Percentiles rank a stretch among this genome's conserved stretches.
phyloP scores from a whole-genome alignment of 805 yeast species.

The Cyberlindnera samutprakarnensis region DNA sequence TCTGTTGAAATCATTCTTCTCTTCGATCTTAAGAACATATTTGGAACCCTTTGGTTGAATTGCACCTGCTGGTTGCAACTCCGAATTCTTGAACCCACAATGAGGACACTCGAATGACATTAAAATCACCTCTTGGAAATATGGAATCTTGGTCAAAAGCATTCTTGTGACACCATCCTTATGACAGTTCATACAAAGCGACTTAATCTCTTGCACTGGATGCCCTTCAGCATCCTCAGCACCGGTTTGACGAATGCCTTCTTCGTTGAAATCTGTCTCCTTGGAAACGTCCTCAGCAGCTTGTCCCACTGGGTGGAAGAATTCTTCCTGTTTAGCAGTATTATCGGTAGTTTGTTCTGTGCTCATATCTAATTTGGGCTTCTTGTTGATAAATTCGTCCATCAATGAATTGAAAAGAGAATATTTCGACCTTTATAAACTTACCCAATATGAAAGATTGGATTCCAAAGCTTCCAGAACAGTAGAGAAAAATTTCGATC shows the following conservation, averaged over 20 bases:
- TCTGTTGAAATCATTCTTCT: constrained; percentile 68
- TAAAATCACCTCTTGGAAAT: constrained; percentile 79
- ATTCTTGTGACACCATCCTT: constrained; percentile 78
- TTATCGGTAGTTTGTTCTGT: background rate
- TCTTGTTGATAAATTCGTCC: background rate
- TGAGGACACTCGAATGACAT: constrained; percentile 97
- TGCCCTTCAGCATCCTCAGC: constrained; percentile 82
- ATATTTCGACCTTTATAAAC: no score
- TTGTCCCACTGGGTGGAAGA: constrained; percentile 55
- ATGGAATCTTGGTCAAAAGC: constrained; percentile 84
- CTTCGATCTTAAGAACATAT: constrained; percentile 62
- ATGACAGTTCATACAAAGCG: constrained; percentile 94
- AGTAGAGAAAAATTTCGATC: no score
- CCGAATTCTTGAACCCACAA: constrained; percentile 86
- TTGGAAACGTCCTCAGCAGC: constrained; percentile 42
- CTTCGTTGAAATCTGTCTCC: constrained; percentile 20
- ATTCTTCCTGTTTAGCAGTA: constrained; percentile 26
- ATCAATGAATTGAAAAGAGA: no score
- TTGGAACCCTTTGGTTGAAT: constrained; percentile 85
- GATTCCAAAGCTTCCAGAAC: background rate
- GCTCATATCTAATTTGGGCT: constrained; percentile 1
- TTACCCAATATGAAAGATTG: background rate
- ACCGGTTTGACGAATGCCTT: constrained; percentile 58
- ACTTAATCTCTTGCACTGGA: constrained; percentile 92
- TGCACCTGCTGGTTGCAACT: constrained; percentile 91